Evolutionary conservation across 495 filamentous ascomycete genomes (phyloP).

Genomic region (Mycothermus thermophilus): DNA sequence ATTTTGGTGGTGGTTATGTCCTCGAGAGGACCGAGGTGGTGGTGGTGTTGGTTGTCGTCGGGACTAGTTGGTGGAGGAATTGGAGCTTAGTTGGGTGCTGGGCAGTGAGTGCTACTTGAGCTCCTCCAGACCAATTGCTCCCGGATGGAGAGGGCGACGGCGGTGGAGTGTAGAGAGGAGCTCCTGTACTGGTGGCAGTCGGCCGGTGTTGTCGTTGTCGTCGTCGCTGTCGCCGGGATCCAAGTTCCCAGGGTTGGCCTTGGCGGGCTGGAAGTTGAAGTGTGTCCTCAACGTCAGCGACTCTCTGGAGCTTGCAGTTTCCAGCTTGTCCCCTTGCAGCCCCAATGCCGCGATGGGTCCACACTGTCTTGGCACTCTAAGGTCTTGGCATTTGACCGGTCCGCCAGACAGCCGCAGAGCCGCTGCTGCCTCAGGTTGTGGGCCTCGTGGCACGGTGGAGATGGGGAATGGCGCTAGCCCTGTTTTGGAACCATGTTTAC

Average conservation of each 20-base stretch:
- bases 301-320: constrained; percentile 1
- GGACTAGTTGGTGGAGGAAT: too few relatives aligned
- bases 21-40: too few relatives aligned
- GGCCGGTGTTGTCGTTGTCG: constrained; percentile 25
- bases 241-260: constrained; percentile 11
- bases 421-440: too few relatives aligned
- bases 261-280: background rate
- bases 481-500: constrained; percentile 24
- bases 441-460: background rate
- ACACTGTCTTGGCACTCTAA: too few relatives aligned
- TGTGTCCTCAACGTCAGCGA: constrained; percentile 11
- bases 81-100: too few relatives aligned
- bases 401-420: background rate
- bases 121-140: too few relatives aligned
- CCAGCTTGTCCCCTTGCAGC: background rate
- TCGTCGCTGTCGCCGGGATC: constrained; percentile 3
- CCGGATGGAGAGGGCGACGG: too few relatives aligned
- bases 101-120: too few relatives aligned
- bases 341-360: too few relatives aligned
- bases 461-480: constrained; percentile 5
- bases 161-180: constrained; percentile 30
- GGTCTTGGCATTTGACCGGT: constrained; percentile 5
- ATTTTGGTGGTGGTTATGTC: too few relatives aligned
- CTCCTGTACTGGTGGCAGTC: constrained; percentile 26
- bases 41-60: too few relatives aligned